Evolutionary conservation across 2,329 filamentous ascomycete genomes (phyloP).

Genomic region (Ophiostoma ips): DNA sequence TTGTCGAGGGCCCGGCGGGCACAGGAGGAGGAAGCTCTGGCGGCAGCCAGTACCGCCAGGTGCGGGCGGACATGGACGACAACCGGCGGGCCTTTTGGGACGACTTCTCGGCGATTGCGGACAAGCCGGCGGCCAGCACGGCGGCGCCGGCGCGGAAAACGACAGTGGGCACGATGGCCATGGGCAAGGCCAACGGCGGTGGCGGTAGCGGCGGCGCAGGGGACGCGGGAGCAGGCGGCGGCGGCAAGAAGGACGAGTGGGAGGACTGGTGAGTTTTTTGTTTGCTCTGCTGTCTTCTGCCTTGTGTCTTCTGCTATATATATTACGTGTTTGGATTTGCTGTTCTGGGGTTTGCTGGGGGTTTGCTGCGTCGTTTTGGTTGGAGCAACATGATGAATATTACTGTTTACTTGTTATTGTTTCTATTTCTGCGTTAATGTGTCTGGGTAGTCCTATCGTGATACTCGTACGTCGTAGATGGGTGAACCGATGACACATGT

Average conservation of each 20-base stretch:
- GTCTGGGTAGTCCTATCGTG: too few species aligned
- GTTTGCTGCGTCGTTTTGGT: too few species aligned
- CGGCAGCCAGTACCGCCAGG: conserved; percentile 24
- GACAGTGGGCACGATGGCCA: conserved; percentile 45
- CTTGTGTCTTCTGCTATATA: too few species aligned
- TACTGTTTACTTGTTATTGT: neutral
- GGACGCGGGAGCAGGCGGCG: conserved; percentile 15
- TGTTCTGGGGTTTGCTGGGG: too few species aligned
- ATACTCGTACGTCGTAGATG: too few species aligned
- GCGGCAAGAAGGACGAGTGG: conserved; percentile 43
- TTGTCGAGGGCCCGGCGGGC: conserved; percentile 58
- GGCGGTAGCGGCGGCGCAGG: conserved; percentile 6
- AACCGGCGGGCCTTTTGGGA: conserved; percentile 85
- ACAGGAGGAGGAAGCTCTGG: conserved; percentile 16
- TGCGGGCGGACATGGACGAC: conserved; percentile 32
- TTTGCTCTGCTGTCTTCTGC: too few species aligned
- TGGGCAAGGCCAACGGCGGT: conserved; percentile 37
- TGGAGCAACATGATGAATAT: too few species aligned
- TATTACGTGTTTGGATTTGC: too few species aligned
- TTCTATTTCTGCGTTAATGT: too few species aligned
- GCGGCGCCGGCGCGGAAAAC: conserved; percentile 24
- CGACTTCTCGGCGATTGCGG: conserved; percentile 61
- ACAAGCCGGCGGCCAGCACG: conserved; percentile 31
- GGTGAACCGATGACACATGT: too few species aligned
- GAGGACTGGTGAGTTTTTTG: conserved; percentile 38